Conservation (phyloP, 345 rosid species). For the Lepidium africanum region DNA sequence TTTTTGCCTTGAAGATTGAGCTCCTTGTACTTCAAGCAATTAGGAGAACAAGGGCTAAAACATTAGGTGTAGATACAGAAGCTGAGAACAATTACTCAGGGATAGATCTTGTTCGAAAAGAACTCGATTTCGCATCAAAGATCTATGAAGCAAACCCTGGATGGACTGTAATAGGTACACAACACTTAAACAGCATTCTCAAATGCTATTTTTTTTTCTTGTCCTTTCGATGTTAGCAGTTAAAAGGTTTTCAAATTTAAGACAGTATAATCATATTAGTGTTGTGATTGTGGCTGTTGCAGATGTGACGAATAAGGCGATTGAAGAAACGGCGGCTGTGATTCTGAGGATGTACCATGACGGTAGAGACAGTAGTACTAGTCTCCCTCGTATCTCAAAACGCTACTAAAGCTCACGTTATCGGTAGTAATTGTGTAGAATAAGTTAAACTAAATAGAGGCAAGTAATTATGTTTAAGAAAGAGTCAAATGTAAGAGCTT, state of each 20-base stretch:
- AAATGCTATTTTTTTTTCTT: no score
- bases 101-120: constrained; percentile 64
- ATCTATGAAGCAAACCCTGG: constrained; percentile 60
- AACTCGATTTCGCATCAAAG: constrained; percentile 57
- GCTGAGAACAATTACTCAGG: constrained; percentile 69
- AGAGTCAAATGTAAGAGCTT: not conserved
- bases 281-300: constrained; percentile 5
- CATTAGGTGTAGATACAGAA: constrained; percentile 50
- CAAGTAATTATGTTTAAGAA: not conserved
- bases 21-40: constrained; percentile 62
- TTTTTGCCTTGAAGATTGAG: constrained; percentile 71
- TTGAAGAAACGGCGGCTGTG: constrained; percentile 87
- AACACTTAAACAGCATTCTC: not conserved
- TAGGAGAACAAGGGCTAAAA: constrained; percentile 66
- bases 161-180: constrained; percentile 79
- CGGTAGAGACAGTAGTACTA: constrained; percentile 44
- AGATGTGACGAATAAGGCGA: constrained; percentile 92
- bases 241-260: not conserved
- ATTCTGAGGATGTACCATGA: constrained; percentile 66
- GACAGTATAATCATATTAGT: not conserved
- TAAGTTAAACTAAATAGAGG: not conserved
- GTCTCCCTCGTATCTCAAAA: constrained; percentile 67
- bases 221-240: not conserved
- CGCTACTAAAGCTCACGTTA: constrained; percentile 35
- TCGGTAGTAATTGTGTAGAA: not conserved